Evolutionary conservation across 2,329 filamentous ascomycete species (phyloP), one percentile per base, ranked within the genome.

Genomic region (Claviceps pazoutovae): DNA sequence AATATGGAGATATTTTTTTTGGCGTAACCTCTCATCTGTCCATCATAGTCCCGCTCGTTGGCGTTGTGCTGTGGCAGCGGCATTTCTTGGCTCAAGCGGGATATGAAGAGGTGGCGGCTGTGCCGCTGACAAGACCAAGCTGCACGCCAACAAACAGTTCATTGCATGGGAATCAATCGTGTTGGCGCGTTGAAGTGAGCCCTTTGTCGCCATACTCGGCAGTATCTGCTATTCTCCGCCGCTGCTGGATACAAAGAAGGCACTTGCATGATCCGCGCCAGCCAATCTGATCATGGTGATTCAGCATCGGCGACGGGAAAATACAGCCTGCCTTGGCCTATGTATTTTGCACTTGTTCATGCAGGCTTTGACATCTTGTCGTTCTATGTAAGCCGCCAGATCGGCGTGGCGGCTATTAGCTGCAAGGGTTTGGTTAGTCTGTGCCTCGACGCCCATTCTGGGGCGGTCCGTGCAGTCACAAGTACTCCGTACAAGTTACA

Each of bases 401-500:
- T 46, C 47, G 36, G 23, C 34, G 19, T 42, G 21, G 43, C 14
- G 36, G 26, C 38, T 34, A 45, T 50, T 43, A 43, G 36, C 8
- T 26, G n/a, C 26, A 26, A 26, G 26, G 36, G 13, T 43, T 17
- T 34, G 37, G 37, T 39, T 34, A 37, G 17, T 17, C 47, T 37
- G 26, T 48, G 44, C 44, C 45, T 43, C 37, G 19, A 47, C 30
- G 16, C 26, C 23, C 7, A 16, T 36, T 26, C 42, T 36, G 16
- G 34, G 36, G 39, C 49, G 49, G 46, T 49, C 49, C 46, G 52
- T 49, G 52, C 49, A 48, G 38, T 49, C 26, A 21, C n/a, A 26
- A 26, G 23, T 26, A 26, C 23, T 26, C 23, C 23, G 23, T 26
- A 26, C 23, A 26, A 48, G 38, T 49, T 38, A 21, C 23, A 43